Percentiles rank a stretch among this genome's conserved stretches.
Evolutionary conservation across 345 rosid genomes (phyloP).

Genomic region (Hibiscus trionum): DNA sequence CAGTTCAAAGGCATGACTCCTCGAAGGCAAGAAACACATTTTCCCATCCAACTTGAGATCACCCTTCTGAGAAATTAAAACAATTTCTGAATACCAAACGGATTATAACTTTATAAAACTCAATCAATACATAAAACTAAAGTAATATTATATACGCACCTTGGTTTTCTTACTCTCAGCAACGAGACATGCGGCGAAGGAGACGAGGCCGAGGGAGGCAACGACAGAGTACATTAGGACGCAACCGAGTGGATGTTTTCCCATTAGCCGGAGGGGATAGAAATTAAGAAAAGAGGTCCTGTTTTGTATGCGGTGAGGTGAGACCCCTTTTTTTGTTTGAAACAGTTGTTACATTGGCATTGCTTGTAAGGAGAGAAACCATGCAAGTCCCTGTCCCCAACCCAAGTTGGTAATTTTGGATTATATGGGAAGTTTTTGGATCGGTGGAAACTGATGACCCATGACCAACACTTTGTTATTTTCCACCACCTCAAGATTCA

Average conservation of each 20-base stretch:
- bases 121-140: neutral
- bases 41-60: conserved; percentile 55
- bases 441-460: neutral
- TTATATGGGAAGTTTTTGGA: neutral
- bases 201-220: conserved; percentile 39
- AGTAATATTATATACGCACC: conserved; percentile 25
- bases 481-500: neutral
- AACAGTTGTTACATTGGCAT: neutral
- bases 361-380: neutral
- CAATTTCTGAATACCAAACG: neutral
- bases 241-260: conserved; percentile 16
- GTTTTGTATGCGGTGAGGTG: neutral
- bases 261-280: conserved; percentile 22
- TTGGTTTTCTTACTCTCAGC: conserved; percentile 61
- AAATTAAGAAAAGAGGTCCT: neutral
- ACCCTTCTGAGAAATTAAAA: conserved; percentile 29
- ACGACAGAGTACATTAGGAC: conserved; percentile 11
- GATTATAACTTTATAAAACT: neutral
- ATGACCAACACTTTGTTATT: neutral
- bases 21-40: conserved; percentile 45
- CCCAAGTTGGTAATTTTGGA: neutral
- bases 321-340: neutral
- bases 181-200: conserved; percentile 44
- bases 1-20: conserved; percentile 36
- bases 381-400: neutral